Evolutionary conservation across 805 yeast species (phyloP), one percentile per base, ranked within the genome.

Genomic region (Nakazawaea peltata): DNA sequence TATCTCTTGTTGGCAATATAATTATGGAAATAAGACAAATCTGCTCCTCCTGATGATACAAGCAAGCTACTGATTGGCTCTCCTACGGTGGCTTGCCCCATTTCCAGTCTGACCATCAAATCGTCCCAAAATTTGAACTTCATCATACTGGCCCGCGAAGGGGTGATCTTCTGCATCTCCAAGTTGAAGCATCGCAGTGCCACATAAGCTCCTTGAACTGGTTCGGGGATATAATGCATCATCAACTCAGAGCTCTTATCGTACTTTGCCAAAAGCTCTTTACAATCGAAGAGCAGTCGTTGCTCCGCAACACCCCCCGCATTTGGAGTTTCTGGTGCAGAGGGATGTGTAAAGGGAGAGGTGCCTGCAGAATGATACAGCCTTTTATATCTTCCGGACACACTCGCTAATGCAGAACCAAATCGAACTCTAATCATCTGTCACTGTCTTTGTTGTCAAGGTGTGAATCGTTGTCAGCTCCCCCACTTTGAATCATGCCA

Each of bases 61-160:
- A 84, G 44, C 28, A 84, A 55, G n/a, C 74, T 56, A 3, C 76
- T 74, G 5, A 75, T 70, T 1, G 94, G 90, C 44, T 78, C 86
- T 12, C 74, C 58, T 32, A 59, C 56, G 29, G 44, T 18, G 13
- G 28, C 34, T 1, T 19, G 21, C 4, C 38, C 44, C 10, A 57
- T 48, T 42, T 67, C 66, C 6, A 75, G 61, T 40, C 63, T 65
- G 26, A 65, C 62, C 5, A 84, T 39, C 40, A 71, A 62, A 33
- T 80, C 81, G 41, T 74, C 66, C 94, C 94, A 85, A 53, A 80
- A 81, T 45, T 77, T 75, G 51, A 81, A 73, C 47, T 81, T 76
- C 49, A 82, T 38, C 53, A 67, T 69, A 39, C 40, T 56, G 50
- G 31, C 49, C 29, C 41, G 32, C 3, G 53, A 52, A 2, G 42